Conservation (phyloP, 1,284 basidiomycete species). For the Athelia psychrophila region DNA sequence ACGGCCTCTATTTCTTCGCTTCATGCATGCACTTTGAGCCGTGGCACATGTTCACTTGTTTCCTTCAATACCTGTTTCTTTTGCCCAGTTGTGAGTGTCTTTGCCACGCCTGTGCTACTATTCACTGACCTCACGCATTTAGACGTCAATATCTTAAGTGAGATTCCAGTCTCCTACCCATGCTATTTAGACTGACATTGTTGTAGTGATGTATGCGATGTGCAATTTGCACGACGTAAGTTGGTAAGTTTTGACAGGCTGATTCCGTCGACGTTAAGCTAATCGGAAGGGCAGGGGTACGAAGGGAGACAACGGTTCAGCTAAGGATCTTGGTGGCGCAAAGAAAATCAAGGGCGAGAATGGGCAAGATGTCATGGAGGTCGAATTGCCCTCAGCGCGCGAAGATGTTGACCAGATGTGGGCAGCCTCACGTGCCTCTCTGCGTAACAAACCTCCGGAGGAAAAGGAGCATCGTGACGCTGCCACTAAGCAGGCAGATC, state of each 20-base stretch:
- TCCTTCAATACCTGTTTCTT: constrained; percentile 82
- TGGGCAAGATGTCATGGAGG: constrained; percentile 84
- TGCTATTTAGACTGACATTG: neutral
- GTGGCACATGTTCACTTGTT: constrained; percentile 94
- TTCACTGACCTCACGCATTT: constrained; percentile 8
- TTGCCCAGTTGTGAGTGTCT: constrained; percentile 63
- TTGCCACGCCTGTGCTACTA: neutral
- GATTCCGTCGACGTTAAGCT: constrained; percentile 3
- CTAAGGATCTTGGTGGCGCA: constrained; percentile 85
- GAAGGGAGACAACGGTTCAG: constrained; percentile 84
- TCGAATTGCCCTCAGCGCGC: constrained; percentile 75
- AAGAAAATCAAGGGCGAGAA: constrained; percentile 83
- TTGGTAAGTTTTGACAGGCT: constrained; percentile 44
- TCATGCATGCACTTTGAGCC: constrained; percentile 88
- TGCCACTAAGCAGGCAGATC: constrained; percentile 88
- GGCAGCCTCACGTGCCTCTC: constrained; percentile 65
- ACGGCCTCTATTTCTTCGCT: constrained; percentile 85
- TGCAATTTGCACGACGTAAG: constrained; percentile 89
- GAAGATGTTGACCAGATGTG: constrained; percentile 89
- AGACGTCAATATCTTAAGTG: constrained; percentile 87
- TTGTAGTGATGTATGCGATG: constrained; percentile 82
- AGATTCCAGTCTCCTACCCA: constrained; percentile 1
- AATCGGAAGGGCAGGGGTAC: constrained; percentile 58
- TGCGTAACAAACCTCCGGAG: constrained; percentile 62
- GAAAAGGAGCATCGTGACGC: constrained; percentile 81